Percentiles rank a stretch among this genome's conserved stretches.
Evolutionary conservation across 345 rosid species (phyloP).

Genomic region (Microthlaspi erraticum): DNA sequence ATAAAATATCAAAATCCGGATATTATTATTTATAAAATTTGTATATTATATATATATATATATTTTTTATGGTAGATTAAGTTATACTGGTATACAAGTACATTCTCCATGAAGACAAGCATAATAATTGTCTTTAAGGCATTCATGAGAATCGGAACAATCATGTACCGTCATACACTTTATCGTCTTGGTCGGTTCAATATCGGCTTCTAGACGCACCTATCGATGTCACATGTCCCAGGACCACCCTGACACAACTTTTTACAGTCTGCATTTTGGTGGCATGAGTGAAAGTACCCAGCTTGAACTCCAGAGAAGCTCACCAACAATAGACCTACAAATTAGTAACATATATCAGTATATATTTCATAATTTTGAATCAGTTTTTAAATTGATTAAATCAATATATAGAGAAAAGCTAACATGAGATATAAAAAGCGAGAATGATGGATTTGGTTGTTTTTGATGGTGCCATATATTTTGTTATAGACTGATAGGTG

Average conservation of each 20-base stretch:
- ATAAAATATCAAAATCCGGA: too few species aligned
- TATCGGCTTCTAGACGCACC: background rate
- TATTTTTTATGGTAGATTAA: background rate
- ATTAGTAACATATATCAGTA: background rate
- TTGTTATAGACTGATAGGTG: background rate
- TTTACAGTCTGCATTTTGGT: background rate
- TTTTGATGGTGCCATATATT: conserved; percentile 16
- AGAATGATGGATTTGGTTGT: background rate
- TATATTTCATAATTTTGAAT: background rate
- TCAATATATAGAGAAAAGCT: background rate
- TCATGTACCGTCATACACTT: conserved; percentile 13
- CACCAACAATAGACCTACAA: conserved; percentile 21
- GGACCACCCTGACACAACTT: background rate
- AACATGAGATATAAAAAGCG: conserved; percentile 3
- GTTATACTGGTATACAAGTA: conserved; percentile 10
- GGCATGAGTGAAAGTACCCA: background rate
- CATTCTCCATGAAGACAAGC: conserved; percentile 31
- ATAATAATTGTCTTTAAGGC: conserved; percentile 25
- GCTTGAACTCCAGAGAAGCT: background rate
- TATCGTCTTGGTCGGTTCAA: background rate
- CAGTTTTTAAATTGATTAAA: background rate
- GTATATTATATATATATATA: too few species aligned
- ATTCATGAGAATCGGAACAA: conserved; percentile 22
- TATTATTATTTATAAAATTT: too few species aligned
- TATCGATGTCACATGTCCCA: background rate